Evolutionary conservation across 352 stramenopile genomes (phyloP).

Genomic region (Blastocystis sp.): DNA sequence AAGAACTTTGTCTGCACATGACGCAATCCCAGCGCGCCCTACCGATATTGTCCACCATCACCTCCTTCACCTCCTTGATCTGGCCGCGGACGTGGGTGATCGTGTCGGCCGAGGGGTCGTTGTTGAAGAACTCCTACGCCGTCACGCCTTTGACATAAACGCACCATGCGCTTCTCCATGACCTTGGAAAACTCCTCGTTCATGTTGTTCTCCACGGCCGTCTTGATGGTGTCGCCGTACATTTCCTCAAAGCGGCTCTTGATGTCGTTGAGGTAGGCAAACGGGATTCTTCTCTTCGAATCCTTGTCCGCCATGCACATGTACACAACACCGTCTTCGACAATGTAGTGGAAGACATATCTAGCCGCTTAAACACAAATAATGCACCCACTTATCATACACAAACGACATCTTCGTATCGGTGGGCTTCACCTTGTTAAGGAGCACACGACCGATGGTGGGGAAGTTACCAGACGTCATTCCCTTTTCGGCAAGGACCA

Average conservation of each 20-base stretch:
- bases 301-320: conserved; percentile 70
- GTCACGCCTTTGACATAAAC: not conserved
- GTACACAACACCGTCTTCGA: conserved; percentile 64
- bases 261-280: conserved; percentile 69
- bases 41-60: conserved; percentile 70
- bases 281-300: conserved; percentile 68
- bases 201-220: conserved; percentile 65
- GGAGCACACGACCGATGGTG: conserved; percentile 61
- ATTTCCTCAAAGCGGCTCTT: conserved; percentile 67
- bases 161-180: conserved; percentile 68
- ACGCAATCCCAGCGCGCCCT: not conserved
- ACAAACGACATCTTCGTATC: conserved; percentile 70
- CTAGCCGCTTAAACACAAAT: conserved; percentile 5
- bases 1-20: conserved; percentile 60
- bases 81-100: conserved; percentile 69
- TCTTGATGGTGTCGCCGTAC: conserved; percentile 69
- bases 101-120: conserved; percentile 58
- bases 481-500: conserved; percentile 69
- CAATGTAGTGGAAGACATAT: conserved; percentile 70
- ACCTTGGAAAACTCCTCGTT: conserved; percentile 70
- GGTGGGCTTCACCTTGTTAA: conserved; percentile 67
- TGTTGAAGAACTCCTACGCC: conserved; percentile 69
- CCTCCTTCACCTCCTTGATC: conserved; percentile 70
- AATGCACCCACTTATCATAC: conserved; percentile 66
- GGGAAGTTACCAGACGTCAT: conserved; percentile 68